Base-by-base conservation (phyloP, 768 basidiomycete species). In the Kondoa malvinella region DNA sequence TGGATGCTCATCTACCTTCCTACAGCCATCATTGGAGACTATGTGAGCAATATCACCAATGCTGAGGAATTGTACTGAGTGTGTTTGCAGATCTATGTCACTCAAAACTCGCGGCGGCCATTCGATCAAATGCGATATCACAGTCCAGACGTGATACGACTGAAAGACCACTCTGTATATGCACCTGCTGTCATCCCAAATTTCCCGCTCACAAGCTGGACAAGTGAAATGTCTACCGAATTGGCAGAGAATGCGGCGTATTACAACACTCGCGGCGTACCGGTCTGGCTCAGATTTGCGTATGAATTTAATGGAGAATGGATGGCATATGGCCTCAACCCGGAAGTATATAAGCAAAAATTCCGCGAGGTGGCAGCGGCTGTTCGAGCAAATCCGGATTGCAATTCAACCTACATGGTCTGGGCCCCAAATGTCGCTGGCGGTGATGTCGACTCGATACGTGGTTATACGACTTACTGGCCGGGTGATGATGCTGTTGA, bases 291-390 rank as follows among this genome's bases (percentile, higher is more conserved):
- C 16, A 50, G 71, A 16, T 71, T 71, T 31, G 71, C 69, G 12
- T 71, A 66, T 40, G 69, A 71, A 34, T 62, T 67, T 65, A 71
- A 71, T 65, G 71, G 71, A 1, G 61, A 34, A 31, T 71, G 71
- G 71, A 67, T 63, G 21, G 66, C 61, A 8, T 71, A 67, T 34
- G 71, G 71, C 2, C 50, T 65, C 25, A 50, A 69, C 21, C 70
- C 71, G 1, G 31, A 34, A 15, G 63, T 56, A 8, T 71, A 65
- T 62, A 70, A 32, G 25, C 26, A 29, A 16, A 68, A 65, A n/a
- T 71, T 69, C 31, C 68, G 40, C 12, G 59, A 57, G 29, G 21
- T 70, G 21, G 32, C 69, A 25, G 59, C 29, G 17, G 56, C 61
- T 14, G 64, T 70, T n/a, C 32, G 56, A 16, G 60, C 58, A 4